A percentile compares a stretch with the other conserved stretches of the same genome.
Evolutionary conservation across 2,329 filamentous ascomycete genomes (phyloP).

Genomic region (Juglanconis oblonga): DNA sequence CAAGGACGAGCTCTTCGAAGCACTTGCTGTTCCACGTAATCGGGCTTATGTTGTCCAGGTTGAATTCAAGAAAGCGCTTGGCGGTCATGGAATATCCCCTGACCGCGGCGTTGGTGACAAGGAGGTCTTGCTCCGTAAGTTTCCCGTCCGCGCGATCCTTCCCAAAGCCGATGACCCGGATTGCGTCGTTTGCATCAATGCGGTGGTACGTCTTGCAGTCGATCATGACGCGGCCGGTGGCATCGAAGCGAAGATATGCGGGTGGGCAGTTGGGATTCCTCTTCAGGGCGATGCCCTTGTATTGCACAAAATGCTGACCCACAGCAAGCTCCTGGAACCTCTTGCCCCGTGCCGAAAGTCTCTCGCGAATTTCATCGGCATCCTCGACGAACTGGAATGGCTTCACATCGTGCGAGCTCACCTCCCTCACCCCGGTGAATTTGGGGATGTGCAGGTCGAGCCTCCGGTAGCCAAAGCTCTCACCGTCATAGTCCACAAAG

Average conservation of each 20-base stretch:
- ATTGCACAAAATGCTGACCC: conserved; percentile 33
- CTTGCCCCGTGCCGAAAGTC: conserved; percentile 29
- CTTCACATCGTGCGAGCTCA: conserved; percentile 26
- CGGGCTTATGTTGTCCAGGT: conserved; percentile 21
- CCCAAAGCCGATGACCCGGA: conserved; percentile 22
- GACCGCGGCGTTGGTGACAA: conserved; percentile 26
- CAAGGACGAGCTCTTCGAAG: conserved; percentile 31
- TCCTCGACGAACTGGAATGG: conserved; percentile 29
- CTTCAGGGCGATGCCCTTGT: conserved; percentile 28
- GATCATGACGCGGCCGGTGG: conserved; percentile 33
- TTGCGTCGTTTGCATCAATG: conserved; percentile 25
- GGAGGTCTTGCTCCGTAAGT: conserved; percentile 27
- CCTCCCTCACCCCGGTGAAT: conserved; percentile 26
- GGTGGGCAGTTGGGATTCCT: conserved; percentile 5
- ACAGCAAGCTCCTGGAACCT: conserved; percentile 29
- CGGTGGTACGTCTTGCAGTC: conserved; percentile 33
- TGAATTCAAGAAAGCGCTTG: conserved; percentile 31
- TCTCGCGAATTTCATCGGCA: conserved; percentile 18
- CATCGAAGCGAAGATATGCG: conserved; percentile 21
- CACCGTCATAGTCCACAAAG: conserved; percentile 35
- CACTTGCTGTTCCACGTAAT: conserved; percentile 28
- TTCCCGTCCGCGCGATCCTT: conserved; percentile 18
- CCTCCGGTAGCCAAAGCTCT: conserved; percentile 27
- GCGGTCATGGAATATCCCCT: conserved; percentile 30
- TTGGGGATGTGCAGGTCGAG: conserved; percentile 24